Percentiles rank a stretch among this genome's conserved stretches.
phyloP scores from a whole-genome alignment of 2,329 filamentous ascomycete species.

The Domatiomyces catenatus region DNA sequence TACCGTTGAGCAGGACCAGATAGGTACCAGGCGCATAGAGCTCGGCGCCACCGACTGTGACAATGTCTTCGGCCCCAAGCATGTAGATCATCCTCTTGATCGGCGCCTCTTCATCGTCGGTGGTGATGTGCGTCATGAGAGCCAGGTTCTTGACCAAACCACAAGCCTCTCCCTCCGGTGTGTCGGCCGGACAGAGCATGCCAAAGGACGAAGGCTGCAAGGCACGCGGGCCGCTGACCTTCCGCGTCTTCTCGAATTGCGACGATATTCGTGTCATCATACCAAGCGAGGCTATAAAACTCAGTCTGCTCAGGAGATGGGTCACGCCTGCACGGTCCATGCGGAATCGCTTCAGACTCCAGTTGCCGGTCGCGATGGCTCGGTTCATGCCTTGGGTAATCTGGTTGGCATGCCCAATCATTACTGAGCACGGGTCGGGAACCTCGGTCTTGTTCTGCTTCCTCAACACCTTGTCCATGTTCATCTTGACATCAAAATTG shows the following conservation, averaged over 20 bases:
- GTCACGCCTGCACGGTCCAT: conserved; percentile 97
- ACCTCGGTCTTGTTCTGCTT: conserved; percentile 80
- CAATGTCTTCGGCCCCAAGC: conserved; percentile 69
- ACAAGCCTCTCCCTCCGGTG: conserved; percentile 94
- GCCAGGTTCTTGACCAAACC: conserved; percentile 96
- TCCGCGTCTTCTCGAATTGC: conserved; percentile 97
- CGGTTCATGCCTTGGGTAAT: conserved; percentile 91
- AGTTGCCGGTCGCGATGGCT: conserved; percentile 93
- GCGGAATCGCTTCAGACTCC: conserved; percentile 94
- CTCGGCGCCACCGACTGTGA: conserved; percentile 66
- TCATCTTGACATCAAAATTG: conserved; percentile 72
- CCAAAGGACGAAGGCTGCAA: conserved; percentile 95
- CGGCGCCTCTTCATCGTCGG: conserved; percentile 82
- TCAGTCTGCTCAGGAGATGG: conserved; percentile 84
- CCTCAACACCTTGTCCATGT: conserved; percentile 88
- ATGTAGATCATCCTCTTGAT: conserved; percentile 76
- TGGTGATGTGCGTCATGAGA: conserved; percentile 98
- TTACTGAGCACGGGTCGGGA: conserved; percentile 73
- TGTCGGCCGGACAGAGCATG: conserved; percentile 95
- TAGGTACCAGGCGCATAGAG: conserved; percentile 75
- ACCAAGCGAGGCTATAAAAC: conserved; percentile 88
- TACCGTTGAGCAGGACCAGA: conserved; percentile 89
- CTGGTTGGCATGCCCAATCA: conserved; percentile 67
- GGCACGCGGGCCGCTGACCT: conserved; percentile 88
- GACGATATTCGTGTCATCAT: conserved; percentile 99